A percentile compares a stretch with the other conserved stretches of the same genome.
These are phyloP conservation scores for Tuber brumale DNA, from an alignment of 495 filamentous ascomycete genomes.

Conservation along the genomic window DNA sequence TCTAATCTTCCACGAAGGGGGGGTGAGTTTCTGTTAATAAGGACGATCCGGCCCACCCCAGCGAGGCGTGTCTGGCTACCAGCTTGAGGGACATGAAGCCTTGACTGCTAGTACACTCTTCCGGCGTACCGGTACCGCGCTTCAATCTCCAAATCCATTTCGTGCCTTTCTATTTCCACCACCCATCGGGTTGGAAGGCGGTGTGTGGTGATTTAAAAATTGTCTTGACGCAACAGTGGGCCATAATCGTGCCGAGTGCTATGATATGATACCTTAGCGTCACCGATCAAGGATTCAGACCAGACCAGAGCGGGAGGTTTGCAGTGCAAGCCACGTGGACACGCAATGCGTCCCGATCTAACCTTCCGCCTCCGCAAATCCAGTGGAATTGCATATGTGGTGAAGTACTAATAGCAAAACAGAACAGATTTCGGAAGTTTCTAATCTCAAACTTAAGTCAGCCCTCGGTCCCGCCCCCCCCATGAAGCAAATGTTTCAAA, in stretches of 20 bases:
- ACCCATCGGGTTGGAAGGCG: neutral
- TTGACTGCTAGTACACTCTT: neutral
- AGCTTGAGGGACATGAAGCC: neutral
- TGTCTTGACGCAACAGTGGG: neutral
- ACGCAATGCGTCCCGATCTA: neutral
- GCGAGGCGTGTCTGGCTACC: neutral
- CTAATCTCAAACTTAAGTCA: neutral
- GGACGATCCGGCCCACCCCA: neutral
- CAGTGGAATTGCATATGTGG: neutral
- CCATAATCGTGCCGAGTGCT: neutral
- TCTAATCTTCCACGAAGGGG: neutral
- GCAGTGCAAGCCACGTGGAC: neutral
- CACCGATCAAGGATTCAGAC: neutral
- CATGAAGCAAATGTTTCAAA: neutral
- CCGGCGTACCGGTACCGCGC: neutral
- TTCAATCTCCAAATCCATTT: neutral
- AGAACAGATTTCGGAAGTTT: neutral
- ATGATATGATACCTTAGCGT: neutral
- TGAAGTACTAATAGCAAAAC: neutral
- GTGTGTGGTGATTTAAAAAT: neutral
- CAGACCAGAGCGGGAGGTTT: neutral
- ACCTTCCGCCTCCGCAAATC: neutral
- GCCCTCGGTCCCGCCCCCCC: neutral
- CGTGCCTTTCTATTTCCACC: neutral
- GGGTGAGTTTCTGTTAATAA: neutral